phyloP scores from a whole-genome alignment of 2,329 filamentous ascomycete species.

The Ophiostoma himal-ulmi region DNA sequence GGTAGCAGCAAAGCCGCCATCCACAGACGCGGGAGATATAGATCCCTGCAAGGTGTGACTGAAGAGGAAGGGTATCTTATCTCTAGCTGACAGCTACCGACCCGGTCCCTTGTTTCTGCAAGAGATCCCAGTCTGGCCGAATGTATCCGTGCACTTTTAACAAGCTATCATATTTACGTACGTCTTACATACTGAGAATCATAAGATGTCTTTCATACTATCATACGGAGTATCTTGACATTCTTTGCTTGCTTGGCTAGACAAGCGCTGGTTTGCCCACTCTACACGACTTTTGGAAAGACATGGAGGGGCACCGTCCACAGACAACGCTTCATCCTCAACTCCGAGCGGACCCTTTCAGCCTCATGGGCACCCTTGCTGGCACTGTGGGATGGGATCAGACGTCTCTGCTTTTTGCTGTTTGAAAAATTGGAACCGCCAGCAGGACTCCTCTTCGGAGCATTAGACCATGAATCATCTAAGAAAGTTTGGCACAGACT shows the following conservation, averaged over 20 bases:
- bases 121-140: background rate
- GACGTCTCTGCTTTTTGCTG: background rate
- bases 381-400: background rate
- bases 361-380: constrained; percentile 16
- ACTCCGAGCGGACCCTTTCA: constrained; percentile 16
- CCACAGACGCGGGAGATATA: background rate
- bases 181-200: background rate
- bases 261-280: background rate
- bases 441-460: background rate
- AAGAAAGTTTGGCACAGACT: background rate
- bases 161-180: background rate
- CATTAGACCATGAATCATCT: constrained; percentile 3
- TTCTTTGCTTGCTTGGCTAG: background rate
- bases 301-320: background rate
- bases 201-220: background rate
- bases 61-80: background rate
- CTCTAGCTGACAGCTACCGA: background rate
- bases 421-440: background rate
- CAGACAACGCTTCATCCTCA: background rate
- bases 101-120: background rate
- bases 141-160: background rate
- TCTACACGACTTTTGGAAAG: background rate
- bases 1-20: background rate
- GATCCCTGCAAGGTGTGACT: background rate
- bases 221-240: background rate